Percentiles rank a stretch among this genome's conserved stretches.
Conservation (phyloP, 2,329 filamentous ascomycete genomes). For the Venturia nashicola region DNA sequence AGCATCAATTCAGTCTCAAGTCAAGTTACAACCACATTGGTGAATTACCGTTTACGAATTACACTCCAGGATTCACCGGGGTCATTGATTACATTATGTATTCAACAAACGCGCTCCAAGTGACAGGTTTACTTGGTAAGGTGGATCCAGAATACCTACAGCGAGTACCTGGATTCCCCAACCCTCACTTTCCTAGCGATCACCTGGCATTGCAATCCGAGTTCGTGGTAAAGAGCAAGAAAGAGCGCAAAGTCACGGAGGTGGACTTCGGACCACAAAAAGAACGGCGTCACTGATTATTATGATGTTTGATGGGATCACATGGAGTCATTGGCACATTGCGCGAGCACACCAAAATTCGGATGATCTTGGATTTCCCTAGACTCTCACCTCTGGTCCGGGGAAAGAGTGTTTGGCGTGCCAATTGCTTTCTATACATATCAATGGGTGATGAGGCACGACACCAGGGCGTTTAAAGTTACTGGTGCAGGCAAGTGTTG, state of each 20-base stretch:
- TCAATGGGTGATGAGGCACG: not conserved
- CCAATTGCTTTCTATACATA: not conserved
- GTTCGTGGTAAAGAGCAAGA: slow-evolving; percentile 69
- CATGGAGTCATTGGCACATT: not conserved
- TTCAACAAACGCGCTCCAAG: slow-evolving; percentile 77
- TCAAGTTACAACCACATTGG: slow-evolving; percentile 79
- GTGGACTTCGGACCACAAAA: slow-evolving; percentile 10
- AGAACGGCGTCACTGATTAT: slow-evolving; percentile 5
- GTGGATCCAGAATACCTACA: slow-evolving; percentile 78
- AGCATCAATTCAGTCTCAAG: slow-evolving; percentile 86
- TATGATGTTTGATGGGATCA: not conserved
- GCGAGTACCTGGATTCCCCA: slow-evolving; percentile 80
- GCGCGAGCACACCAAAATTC: not conserved
- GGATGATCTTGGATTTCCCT: not conserved
- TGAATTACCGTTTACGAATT: slow-evolving; percentile 89
- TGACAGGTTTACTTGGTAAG: slow-evolving; percentile 71
- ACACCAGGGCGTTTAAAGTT: slow-evolving; percentile 3
- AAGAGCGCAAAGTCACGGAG: slow-evolving; percentile 8
- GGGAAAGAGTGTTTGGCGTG: not conserved
- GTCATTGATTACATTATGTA: slow-evolving; percentile 98
- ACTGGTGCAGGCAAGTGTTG: not conserved
- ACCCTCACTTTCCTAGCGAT: slow-evolving; percentile 88
- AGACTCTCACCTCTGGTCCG: not conserved
- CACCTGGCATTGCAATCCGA: slow-evolving; percentile 83
- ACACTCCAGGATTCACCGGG: slow-evolving; percentile 83